Evolutionary conservation across 2,329 filamentous ascomycete species (phyloP), one percentile per base, ranked within the genome.

Genomic region (Fusarium sp.): DNA sequence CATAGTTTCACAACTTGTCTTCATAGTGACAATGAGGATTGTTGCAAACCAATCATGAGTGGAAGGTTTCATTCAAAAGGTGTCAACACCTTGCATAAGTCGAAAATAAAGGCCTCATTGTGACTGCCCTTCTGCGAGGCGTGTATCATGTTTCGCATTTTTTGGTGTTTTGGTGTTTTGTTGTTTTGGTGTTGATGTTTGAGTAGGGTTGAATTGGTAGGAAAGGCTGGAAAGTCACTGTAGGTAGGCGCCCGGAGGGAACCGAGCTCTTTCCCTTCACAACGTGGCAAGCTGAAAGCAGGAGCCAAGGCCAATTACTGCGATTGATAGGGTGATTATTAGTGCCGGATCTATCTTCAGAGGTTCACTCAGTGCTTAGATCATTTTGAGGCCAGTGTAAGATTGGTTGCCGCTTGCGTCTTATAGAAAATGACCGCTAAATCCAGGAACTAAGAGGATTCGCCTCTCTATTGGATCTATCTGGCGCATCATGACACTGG

Each of bases 81-180:
- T n/a, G 38, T 49, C 41, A n/a, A 49, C 51, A 38, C 40, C 57
- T 71, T 64, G 62, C 58, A 57, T 61, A 46, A 58, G 34, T 47
- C 30, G 44, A 24, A 30, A 24, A 48, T 29, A 70, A 63, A 45
- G 34, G 47, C 45, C n/a, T 61, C 32, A 40, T 54, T 34, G 27
- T 53, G 32, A 44, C 15, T 12, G 18, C 11, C 45, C 27, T 68
- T 49, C 49, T 60, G 57, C 55, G 63, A 47, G 43, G 8, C 55
- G 46, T 70, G 34, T 57, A 51, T 48, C 56, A 64, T 65, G 66
- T 74, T 74, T 72, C 71, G 65, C 41, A 60, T 64, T 60, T 69
- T 72, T 69, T 73, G 53, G 52, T 68, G 57, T 71, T 71, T 72
- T 66, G 57, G 27, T 69, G 65, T 59, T 68, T 71, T 59, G 61